A percentile compares a stretch with the other conserved stretches of the same genome.
These are phyloP conservation scores for Geranium brycei DNA, from an alignment of 345 rosid species.

Conservation along the genomic window DNA sequence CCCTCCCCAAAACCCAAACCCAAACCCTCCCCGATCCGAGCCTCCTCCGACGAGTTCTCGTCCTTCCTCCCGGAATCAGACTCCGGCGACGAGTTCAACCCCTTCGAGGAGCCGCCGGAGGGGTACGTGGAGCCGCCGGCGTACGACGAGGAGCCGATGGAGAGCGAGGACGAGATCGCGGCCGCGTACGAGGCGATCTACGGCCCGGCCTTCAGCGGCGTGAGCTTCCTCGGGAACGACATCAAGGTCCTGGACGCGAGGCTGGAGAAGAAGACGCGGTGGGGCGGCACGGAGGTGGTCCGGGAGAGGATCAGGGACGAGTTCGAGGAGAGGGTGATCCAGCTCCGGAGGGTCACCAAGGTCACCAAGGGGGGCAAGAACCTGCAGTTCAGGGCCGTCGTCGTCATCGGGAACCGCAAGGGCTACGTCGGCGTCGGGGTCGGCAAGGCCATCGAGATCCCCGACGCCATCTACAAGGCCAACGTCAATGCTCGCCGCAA, in stretches of 20 bases:
- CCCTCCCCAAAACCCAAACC: conserved; percentile 11
- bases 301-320: conserved; percentile 58
- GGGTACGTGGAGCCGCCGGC: conserved; percentile 39
- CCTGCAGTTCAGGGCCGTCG: conserved; percentile 62
- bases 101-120: conserved; percentile 33
- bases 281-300: conserved; percentile 37
- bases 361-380: conserved; percentile 94
- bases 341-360: conserved; percentile 70
- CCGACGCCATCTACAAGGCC: conserved; percentile 68
- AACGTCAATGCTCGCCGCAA: conserved; percentile 69
- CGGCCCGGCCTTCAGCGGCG: conserved; percentile 73
- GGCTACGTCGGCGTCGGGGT: conserved; percentile 84
- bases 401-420: conserved; percentile 75
- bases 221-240: conserved; percentile 45
- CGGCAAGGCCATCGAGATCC: conserved; percentile 75
- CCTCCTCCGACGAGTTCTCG: conserved; percentile 19
- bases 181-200: conserved; percentile 65
- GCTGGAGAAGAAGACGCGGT: conserved; percentile 26
- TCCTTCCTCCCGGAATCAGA: conserved; percentile 33
- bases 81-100: conserved; percentile 24
- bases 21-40: conserved; percentile 12
- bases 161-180: conserved; percentile 61
- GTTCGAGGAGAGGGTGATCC: conserved; percentile 81
- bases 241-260: conserved; percentile 55
- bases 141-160: conserved; percentile 64